Conservation (phyloP, 495 filamentous ascomycete species). For the Tuber magnatum region DNA sequence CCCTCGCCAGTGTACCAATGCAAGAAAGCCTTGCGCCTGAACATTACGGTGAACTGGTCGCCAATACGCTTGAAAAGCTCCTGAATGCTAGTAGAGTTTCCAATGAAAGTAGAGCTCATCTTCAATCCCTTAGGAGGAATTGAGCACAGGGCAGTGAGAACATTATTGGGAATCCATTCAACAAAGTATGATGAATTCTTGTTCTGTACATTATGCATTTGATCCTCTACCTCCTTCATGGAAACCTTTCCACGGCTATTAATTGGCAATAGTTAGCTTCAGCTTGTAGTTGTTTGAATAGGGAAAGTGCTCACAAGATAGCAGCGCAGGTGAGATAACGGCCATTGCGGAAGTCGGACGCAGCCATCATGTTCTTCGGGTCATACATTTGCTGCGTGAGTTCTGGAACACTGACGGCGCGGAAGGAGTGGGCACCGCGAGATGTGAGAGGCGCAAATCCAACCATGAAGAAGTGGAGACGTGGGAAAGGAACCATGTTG, state of each 20-base stretch:
- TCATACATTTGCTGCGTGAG: constrained; percentile 99
- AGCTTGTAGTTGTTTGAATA: not conserved
- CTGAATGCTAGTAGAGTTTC: constrained; percentile 99
- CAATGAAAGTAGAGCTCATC: constrained; percentile 99
- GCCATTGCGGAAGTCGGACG: constrained; percentile 98
- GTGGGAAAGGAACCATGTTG: constrained; percentile 99
- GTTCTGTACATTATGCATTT: constrained; percentile 99
- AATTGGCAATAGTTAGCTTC: constrained; percentile 39
- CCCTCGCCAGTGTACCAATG: constrained; percentile 99
- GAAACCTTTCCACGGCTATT: constrained; percentile 93
- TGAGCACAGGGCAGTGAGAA: constrained; percentile 98
- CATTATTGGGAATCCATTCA: constrained; percentile 99
- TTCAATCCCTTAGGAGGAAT: constrained; percentile 96
- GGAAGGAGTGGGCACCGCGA: constrained; percentile 91
- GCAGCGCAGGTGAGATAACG: constrained; percentile 99
- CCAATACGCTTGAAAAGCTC: constrained; percentile 99
- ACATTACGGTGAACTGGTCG: constrained; percentile 99
- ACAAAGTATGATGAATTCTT: constrained; percentile 99
- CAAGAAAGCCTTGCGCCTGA: constrained; percentile 99
- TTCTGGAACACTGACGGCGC: constrained; percentile 93
- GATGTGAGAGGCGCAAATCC: constrained; percentile 98
- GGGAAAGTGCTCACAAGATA: constrained; percentile 58
- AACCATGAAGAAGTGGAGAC: constrained; percentile 99
- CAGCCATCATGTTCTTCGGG: constrained; percentile 99
- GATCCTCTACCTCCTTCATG: constrained; percentile 99